Evolutionary conservation across 495 filamentous ascomycete species (phyloP).

Genomic region (Hypomontagnella submonticulosa): DNA sequence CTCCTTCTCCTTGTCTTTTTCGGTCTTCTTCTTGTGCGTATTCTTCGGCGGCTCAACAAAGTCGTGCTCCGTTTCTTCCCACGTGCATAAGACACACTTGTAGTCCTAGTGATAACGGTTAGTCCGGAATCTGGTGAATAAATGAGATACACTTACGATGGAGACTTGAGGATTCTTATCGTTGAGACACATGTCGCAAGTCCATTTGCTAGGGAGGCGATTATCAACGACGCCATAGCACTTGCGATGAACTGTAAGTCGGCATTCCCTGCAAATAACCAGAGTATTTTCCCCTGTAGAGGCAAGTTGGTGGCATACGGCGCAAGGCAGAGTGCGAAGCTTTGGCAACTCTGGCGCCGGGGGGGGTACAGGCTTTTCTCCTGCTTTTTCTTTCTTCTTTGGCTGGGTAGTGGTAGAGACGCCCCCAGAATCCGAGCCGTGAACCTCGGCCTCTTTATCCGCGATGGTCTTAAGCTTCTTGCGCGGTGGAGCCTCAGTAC

Average conservation of each 20-base stretch:
- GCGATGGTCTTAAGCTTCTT: slow-evolving; percentile 65
- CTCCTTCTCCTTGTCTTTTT: slow-evolving; percentile 91
- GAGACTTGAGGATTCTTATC: slow-evolving; percentile 88
- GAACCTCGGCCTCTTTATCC: slow-evolving; percentile 48
- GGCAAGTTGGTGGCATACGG: slow-evolving; percentile 81
- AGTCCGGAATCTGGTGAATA: slow-evolving; percentile 22
- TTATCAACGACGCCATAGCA: slow-evolving; percentile 87
- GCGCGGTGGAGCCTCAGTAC: slow-evolving; percentile 53
- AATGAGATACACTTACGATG: slow-evolving; percentile 66
- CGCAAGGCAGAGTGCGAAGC: slow-evolving; percentile 81
- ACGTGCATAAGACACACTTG: slow-evolving; percentile 90
- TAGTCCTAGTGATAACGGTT: slow-evolving; percentile 69
- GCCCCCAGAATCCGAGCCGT: slow-evolving; percentile 38
- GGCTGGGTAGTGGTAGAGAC: slow-evolving; percentile 51
- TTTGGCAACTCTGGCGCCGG: slow-evolving; percentile 78
- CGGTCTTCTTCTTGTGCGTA: slow-evolving; percentile 91
- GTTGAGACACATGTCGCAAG: slow-evolving; percentile 95
- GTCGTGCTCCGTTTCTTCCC: slow-evolving; percentile 78
- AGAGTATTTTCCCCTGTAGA: slow-evolving; percentile 73
- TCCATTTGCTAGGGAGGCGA: slow-evolving; percentile 82
- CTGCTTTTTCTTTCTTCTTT: slow-evolving; percentile 75
- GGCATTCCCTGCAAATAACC: slow-evolving; percentile 83
- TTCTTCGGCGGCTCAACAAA: slow-evolving; percentile 86
- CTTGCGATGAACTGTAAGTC: slow-evolving; percentile 89
- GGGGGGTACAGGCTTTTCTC: slow-evolving; percentile 55